Conservation (phyloP, 148 eudicot genomes). For the Vaccinium corymbosum region DNA sequence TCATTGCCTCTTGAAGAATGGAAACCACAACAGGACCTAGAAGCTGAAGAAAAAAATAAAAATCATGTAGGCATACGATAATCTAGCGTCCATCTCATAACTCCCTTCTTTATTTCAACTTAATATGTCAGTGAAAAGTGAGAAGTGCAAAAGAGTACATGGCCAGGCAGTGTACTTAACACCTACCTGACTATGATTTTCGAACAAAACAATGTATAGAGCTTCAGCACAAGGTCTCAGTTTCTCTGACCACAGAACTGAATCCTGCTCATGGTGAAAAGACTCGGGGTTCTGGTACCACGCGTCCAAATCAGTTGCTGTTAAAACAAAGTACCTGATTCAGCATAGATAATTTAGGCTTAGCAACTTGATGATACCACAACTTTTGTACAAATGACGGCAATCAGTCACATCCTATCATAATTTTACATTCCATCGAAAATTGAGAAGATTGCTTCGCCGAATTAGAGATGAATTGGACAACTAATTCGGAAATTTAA, state of each 20-base stretch:
- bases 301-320: slow-evolving; percentile 84
- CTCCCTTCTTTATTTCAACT: slow-evolving; percentile 19
- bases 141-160: not conserved
- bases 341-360: slow-evolving; percentile 22
- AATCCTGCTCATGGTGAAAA: slow-evolving; percentile 97
- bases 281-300: slow-evolving; percentile 90
- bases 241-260: slow-evolving; percentile 92
- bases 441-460: not conserved
- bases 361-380: slow-evolving; percentile 26
- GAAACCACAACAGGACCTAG: slow-evolving; percentile 97
- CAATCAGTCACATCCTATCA: not conserved
- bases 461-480: slow-evolving; percentile 1
- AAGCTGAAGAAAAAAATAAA: slow-evolving; percentile 46
- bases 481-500: not conserved
- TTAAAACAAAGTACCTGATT: slow-evolving; percentile 91
- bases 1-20: slow-evolving; percentile 98
- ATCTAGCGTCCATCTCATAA: not conserved
- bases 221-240: slow-evolving; percentile 99
- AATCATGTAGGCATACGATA: not conserved
- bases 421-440: not conserved
- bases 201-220: slow-evolving; percentile 86
- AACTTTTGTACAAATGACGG: not conserved
- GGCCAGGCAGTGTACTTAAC: slow-evolving; percentile 8
- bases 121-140: slow-evolving; percentile 10
- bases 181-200: slow-evolving; percentile 93